Evolutionary conservation across 2,329 filamentous ascomycete genomes (phyloP), one percentile per base, ranked within the genome.

Genomic region (Cytospora piceae): DNA sequence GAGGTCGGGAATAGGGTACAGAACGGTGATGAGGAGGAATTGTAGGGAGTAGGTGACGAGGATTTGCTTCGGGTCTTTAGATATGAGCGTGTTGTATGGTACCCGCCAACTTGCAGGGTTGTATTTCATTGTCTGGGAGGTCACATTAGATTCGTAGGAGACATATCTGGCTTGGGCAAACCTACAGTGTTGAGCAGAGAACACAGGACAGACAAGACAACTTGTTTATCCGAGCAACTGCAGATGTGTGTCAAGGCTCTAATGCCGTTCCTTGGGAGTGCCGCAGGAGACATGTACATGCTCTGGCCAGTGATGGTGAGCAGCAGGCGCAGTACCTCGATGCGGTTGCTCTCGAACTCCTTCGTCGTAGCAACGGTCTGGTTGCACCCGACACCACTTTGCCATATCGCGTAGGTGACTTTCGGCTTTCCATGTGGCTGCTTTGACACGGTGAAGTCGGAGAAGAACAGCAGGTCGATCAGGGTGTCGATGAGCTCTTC

Each of bases 331-430:
- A 98, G 78, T 34, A 97, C 90, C 78, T 99, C 95, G 70, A 91
- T 93, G 66, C 95, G 87, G 77, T 97, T 97, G 79, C 85, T 96
- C 79, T 99, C 95, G 66, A 92, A 90, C 72, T 98, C 94, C 76
- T 93, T 96, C 61, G 90, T 97, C 4, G 93, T 94, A 12, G 90
- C 90, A 71, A 96, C 88, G 6, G 93, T 87, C 20, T 91, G 92
- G 76, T 97, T 96, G 81, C 94, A 98, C 17, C 95, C 95, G 34
- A 99, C 94, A 57, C 95, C 95, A 74, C 92, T 98, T 79, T 97
- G 93, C 95, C 95, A 99, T 75, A 99, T 98, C 62, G 93, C 90
- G 78, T 95, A 97, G 9, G 90, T 91, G 64, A 97, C 91, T 76
- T 95, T 96, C 69, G 86, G 85, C 73, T 90, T 93, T 62, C 87